phyloP scores from a whole-genome alignment of 805 yeast genomes.

The Pichia heedii region DNA sequence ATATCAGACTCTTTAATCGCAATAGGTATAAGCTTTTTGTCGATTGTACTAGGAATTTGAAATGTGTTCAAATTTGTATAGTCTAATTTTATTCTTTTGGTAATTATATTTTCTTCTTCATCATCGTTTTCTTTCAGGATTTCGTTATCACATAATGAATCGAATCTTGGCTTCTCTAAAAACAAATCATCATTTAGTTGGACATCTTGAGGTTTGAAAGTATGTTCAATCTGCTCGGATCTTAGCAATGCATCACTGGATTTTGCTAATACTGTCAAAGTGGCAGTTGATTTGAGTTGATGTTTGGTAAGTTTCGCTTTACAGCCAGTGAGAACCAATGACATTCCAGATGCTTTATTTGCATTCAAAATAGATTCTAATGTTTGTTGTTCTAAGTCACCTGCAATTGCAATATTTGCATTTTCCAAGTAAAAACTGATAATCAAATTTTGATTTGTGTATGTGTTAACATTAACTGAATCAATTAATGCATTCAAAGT shows the following conservation, averaged over 20 bases:
- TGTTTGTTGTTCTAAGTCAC: conserved; percentile 55
- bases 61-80: conserved; percentile 12
- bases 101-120: conserved; percentile 19
- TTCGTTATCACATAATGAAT: conserved; percentile 44
- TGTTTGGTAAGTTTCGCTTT: conserved; percentile 80
- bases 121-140: conserved; percentile 21
- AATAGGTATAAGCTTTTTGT: conserved; percentile 46
- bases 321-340: conserved; percentile 73
- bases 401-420: conserved; percentile 54
- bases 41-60: conserved; percentile 15
- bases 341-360: conserved; percentile 48
- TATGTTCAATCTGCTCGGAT: conserved; percentile 10
- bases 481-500: conserved; percentile 28
- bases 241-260: conserved; percentile 26
- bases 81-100: conserved; percentile 36
- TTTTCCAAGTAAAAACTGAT: conserved; percentile 53
- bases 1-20: conserved; percentile 55
- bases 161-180: conserved; percentile 66
- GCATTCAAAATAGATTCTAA: conserved; percentile 47
- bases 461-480: conserved; percentile 25
- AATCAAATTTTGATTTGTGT: conserved; percentile 28
- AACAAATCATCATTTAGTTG: conserved; percentile 67
- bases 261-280: conserved; percentile 69
- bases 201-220: conserved; percentile 43
- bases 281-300: conserved; percentile 63